These are phyloP conservation scores for Neurospora africana DNA, from an alignment of 495 filamentous ascomycete species.

Conservation along the genomic window DNA sequence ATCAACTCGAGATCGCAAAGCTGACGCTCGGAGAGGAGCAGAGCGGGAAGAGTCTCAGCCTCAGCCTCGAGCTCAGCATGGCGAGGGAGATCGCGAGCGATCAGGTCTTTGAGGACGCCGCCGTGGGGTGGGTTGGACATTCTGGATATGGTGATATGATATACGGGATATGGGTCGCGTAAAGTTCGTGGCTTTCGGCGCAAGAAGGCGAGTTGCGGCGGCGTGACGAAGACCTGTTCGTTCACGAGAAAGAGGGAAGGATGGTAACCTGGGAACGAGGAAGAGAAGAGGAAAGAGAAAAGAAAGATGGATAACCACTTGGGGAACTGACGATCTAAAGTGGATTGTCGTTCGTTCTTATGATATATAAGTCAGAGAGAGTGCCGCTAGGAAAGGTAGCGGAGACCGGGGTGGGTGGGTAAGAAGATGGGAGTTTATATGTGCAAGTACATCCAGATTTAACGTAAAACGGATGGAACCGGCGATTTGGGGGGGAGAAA, in stretches of 20 bases:
- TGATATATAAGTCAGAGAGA: neutral
- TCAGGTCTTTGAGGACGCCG: conserved; percentile 91
- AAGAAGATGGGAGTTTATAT: neutral
- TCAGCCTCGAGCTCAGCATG: conserved; percentile 67
- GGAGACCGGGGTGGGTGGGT: neutral
- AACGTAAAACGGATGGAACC: neutral
- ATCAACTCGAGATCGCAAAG: conserved; percentile 95
- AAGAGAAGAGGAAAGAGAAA: neutral
- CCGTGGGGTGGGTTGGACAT: conserved; percentile 80
- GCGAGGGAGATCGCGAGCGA: conserved; percentile 77
- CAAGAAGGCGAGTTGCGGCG: neutral
- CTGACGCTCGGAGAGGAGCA: conserved; percentile 82
- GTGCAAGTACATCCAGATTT: neutral
- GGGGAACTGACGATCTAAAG: neutral
- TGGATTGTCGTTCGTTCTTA: neutral
- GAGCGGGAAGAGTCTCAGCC: conserved; percentile 76
- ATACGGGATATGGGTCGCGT: neutral
- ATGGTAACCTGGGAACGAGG: neutral
- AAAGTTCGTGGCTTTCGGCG: neutral
- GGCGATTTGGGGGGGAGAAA: neutral
- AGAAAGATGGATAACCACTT: neutral
- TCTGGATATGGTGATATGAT: conserved; percentile 4
- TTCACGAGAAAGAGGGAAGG: neutral
- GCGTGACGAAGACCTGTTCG: neutral
- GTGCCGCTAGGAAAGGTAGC: neutral